phyloP scores from a whole-genome alignment of 1,139 yeast species.

The Nakaseomyces sp. region DNA sequence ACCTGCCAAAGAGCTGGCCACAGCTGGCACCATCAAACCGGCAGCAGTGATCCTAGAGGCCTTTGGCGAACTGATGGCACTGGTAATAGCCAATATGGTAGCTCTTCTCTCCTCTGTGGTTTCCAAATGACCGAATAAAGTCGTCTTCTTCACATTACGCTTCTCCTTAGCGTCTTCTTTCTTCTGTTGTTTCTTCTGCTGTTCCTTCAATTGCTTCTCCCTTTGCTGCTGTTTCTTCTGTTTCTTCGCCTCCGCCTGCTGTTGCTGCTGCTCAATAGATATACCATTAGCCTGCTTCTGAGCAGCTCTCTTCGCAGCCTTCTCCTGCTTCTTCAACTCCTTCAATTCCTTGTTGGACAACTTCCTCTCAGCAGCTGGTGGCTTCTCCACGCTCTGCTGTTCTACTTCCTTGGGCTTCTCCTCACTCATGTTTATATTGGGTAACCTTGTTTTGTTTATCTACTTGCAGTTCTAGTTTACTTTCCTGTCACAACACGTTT shows the following conservation, averaged over 20 bases:
- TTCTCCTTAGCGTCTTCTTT: conserved; percentile 39
- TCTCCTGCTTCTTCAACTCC: conserved; percentile 79
- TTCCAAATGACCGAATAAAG: conserved; percentile 82
- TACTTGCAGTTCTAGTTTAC: too few relatives aligned
- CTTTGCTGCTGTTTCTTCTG: conserved; percentile 32
- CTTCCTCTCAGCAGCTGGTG: conserved; percentile 22
- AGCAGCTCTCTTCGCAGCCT: conserved; percentile 67
- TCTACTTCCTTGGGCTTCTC: background rate
- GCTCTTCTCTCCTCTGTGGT: conserved; percentile 72
- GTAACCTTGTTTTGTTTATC: too few relatives aligned
- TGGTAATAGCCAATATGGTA: conserved; percentile 34
- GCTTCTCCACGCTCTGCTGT: conserved; percentile 1
- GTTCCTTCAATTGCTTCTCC: conserved; percentile 21
- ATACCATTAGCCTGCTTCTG: conserved; percentile 32
- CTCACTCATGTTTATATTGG: background rate
- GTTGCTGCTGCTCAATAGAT: conserved; percentile 30
- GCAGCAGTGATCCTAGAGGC: conserved; percentile 31
- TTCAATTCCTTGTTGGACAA: conserved; percentile 77
- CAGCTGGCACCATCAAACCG: conserved; percentile 29
- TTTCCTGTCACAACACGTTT: too few relatives aligned
- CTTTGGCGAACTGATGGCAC: conserved; percentile 30
- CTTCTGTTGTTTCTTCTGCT: conserved; percentile 38
- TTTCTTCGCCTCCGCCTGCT: conserved; percentile 28
- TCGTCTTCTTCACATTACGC: conserved; percentile 31
- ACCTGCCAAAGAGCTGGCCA: conserved; percentile 20